A percentile compares a stretch with the other conserved stretches of the same genome.
Evolutionary conservation across 2,329 filamentous ascomycete genomes (phyloP).

Genomic region (Alternaria panax): DNA sequence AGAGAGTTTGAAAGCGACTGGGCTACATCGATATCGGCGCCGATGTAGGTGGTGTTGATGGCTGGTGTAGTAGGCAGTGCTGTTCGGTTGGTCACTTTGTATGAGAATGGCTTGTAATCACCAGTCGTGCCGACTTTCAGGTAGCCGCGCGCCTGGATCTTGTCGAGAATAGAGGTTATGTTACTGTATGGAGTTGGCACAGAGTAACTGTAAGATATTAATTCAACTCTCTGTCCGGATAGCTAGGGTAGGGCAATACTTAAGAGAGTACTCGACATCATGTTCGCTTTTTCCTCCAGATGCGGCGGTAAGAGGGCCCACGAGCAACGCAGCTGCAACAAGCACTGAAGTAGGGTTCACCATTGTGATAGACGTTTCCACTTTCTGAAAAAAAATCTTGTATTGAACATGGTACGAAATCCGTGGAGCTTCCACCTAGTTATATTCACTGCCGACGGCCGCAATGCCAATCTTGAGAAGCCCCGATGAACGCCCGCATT

Average conservation of each 20-base stretch:
- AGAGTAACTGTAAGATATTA: not conserved
- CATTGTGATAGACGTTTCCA: not conserved
- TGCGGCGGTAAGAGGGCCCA: not conserved
- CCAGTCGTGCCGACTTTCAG: conserved; percentile 26
- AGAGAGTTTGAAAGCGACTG: conserved; percentile 20
- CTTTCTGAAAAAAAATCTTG: not conserved
- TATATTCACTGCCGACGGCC: not conserved
- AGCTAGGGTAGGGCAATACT: not conserved
- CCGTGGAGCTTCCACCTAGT: not conserved
- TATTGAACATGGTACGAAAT: not conserved
- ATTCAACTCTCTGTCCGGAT: not conserved
- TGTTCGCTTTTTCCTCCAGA: not conserved
- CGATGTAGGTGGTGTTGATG: conserved; percentile 22
- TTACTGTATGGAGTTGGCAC: not conserved
- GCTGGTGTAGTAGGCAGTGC: conserved; percentile 13
- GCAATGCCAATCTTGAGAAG: not conserved
- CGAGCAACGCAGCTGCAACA: not conserved
- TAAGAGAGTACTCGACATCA: not conserved
- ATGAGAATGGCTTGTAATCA: conserved; percentile 26
- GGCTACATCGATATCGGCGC: conserved; percentile 20
- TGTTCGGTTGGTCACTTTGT: conserved; percentile 20
- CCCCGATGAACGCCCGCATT: not conserved
- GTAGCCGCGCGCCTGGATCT: conserved; percentile 20
- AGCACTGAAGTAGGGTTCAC: not conserved
- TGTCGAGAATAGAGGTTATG: conserved; percentile 16